These are phyloP conservation scores for Diutina scorzettiae DNA, from an alignment of 1,139 yeast species.

Conservation along the genomic window DNA sequence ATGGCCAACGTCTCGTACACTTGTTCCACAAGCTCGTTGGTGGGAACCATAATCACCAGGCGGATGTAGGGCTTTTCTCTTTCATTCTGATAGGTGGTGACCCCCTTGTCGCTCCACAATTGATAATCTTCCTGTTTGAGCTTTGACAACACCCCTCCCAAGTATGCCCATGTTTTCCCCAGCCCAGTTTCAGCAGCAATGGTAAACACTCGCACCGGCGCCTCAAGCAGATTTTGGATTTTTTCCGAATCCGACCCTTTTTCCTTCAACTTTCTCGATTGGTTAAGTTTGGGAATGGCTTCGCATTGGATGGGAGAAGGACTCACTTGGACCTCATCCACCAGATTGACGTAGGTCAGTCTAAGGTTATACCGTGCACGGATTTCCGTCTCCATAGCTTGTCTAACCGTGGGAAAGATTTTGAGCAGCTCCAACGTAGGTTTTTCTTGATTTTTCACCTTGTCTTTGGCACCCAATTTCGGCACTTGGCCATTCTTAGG, in stretches of 20 bases:
- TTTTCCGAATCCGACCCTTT: constrained; percentile 9
- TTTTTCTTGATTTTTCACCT: background rate
- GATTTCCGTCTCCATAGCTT: constrained; percentile 50
- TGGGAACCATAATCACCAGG: constrained; percentile 71
- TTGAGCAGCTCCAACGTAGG: constrained; percentile 52
- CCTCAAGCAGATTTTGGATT: constrained; percentile 14
- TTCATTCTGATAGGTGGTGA: constrained; percentile 20
- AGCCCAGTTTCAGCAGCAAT: constrained; percentile 96
- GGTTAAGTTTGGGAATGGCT: constrained; percentile 31
- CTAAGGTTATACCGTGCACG: constrained; percentile 32
- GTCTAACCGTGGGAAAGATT: constrained; percentile 56
- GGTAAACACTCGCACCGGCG: constrained; percentile 37
- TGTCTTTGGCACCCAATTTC: background rate
- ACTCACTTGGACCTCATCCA: constrained; percentile 20
- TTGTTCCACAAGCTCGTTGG: constrained; percentile 80
- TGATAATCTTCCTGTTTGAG: constrained; percentile 43
- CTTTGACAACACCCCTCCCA: constrained; percentile 62
- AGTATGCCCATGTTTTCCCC: constrained; percentile 89
- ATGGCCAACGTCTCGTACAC: constrained; percentile 43
- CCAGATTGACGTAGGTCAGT: constrained; percentile 22
- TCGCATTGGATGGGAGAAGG: constrained; percentile 37
- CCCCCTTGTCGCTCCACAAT: constrained; percentile 15
- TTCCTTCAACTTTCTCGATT: constrained; percentile 14
- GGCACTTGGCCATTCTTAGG: background rate
- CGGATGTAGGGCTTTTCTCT: constrained; percentile 36